Evolutionary conservation across 2,329 filamentous ascomycete genomes (phyloP), one percentile per base, ranked within the genome.

Genomic region (Fusarium caatingaense): DNA sequence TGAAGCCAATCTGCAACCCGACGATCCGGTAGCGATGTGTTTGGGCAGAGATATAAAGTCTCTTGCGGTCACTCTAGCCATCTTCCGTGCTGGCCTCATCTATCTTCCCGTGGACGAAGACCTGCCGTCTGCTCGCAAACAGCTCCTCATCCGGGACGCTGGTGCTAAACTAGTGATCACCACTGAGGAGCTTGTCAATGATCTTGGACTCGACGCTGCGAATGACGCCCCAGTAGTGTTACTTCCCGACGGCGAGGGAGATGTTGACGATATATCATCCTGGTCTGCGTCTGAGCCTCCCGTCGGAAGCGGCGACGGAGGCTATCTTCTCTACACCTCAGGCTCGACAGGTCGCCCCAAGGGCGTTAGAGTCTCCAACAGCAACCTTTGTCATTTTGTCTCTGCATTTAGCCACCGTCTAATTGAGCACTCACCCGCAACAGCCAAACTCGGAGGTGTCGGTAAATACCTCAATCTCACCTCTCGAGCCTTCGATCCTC

Each of bases 401-500:
- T 41, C 60, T 9, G 55, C 65, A 0, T 66, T 68, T 2, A 68
- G 60, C 1, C 18, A 28, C 0, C 66, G 66, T 1, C 20, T 69
- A 21, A 21, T 53, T 0, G 65, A 68, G 28, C 20, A 48, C 8
- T 60, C 59, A 0, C 28, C 60, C 2, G 48, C 44, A 7, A 68
- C 65, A 1, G 27, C 46, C 1, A 53, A 15, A 4, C 49, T 68
- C 0, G 65, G 54, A 0, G 54, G 66, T 3, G 6, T 18, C 2
- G 65, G 65, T 2, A 68, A 68, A n/a, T 68, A 68, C 0, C 66
- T 69, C 13, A 68, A 69, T 13, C 41, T 68, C 3, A 66, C 66
- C 0, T 68, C 66, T 1, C 65, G 66, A 0, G 65, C 66, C 2
- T 68, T 69, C 3, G 66, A 68, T 7, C 60, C 66, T 7, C 66